Percentiles rank a stretch among this genome's conserved stretches.
Conservation (phyloP, 139 green algal genomes). For the Micractinium conductrix region DNA sequence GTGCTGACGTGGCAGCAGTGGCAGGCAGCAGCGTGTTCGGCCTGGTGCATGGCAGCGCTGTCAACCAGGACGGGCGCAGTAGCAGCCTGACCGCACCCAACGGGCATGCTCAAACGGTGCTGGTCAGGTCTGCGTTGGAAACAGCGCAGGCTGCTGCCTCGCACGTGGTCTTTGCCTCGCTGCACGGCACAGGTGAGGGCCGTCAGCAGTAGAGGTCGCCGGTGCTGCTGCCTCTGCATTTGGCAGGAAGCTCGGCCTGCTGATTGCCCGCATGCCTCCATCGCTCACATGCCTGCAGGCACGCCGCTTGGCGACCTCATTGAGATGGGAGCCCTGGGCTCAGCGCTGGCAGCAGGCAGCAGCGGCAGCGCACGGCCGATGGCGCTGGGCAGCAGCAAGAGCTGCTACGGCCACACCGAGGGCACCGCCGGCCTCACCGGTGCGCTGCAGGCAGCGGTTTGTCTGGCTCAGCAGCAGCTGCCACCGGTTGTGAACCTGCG, state of each 20-base stretch:
- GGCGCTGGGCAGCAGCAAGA: conserved; percentile 49
- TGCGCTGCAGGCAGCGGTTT: conserved; percentile 56
- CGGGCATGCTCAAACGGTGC: conserved; percentile 70
- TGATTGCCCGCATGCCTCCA: not conserved
- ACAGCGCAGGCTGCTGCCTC: not conserved
- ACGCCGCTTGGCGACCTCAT: conserved; percentile 58
- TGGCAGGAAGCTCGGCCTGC: not conserved
- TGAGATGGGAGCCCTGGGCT: conserved; percentile 42
- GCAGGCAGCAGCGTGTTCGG: conserved; percentile 13
- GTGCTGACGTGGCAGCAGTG: not conserved
- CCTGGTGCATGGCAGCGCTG: conserved; percentile 62
- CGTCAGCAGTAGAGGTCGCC: not conserved
- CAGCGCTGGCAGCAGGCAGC: not conserved
- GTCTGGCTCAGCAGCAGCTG: not conserved
- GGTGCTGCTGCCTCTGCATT: not conserved
- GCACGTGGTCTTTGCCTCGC: conserved; percentile 10
- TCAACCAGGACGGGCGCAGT: conserved; percentile 92
- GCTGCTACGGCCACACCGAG: conserved; percentile 67
- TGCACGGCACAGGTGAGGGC: conserved; percentile 59
- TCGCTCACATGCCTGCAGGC: not conserved
- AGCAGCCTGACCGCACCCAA: conserved; percentile 86
- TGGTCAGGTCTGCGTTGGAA: conserved; percentile 60
- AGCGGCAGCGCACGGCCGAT: not conserved
- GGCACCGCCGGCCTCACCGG: conserved; percentile 68
- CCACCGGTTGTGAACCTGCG: conserved; percentile 69